A percentile compares a stretch with the other conserved stretches of the same genome.
phyloP scores from a whole-genome alignment of 2,329 filamentous ascomycete species.

The Xylariaceae sp. region DNA sequence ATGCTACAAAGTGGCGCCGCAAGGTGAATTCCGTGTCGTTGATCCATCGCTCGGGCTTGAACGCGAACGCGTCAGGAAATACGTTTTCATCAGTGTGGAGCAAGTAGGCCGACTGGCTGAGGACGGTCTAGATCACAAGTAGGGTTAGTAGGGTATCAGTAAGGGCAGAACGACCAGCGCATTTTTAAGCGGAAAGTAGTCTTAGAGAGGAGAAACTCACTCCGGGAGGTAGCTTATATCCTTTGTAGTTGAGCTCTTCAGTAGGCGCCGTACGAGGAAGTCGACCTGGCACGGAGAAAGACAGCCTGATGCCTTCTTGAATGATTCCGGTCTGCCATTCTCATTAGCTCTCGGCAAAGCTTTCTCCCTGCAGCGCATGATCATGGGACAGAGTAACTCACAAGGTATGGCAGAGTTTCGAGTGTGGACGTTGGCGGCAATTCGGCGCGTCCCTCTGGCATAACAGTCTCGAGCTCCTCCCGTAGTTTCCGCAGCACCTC shows the following conservation, averaged over 20 bases:
- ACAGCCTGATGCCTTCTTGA: slow-evolving; percentile 12
- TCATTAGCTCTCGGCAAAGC: background rate
- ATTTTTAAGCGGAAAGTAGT: background rate
- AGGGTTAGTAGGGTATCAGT: background rate
- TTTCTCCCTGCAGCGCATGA: too few species aligned
- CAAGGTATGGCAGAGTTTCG: background rate
- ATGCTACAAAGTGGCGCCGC: background rate
- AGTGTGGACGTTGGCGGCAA: slow-evolving; percentile 3
- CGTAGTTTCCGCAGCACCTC: slow-evolving; percentile 8
- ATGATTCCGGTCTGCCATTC: slow-evolving; percentile 5
- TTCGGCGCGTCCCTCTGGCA: background rate
- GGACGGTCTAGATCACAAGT: background rate
- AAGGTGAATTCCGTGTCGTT: background rate
- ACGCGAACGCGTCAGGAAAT: background rate
- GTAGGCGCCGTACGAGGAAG: slow-evolving; percentile 11
- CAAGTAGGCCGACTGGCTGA: slow-evolving; percentile 1
- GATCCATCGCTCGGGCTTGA: slow-evolving; percentile 1
- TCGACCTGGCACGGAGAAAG: slow-evolving; percentile 8
- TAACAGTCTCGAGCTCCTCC: slow-evolving; percentile 12
- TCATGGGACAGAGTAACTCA: too few species aligned
- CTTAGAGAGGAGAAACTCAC: background rate
- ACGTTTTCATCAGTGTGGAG: slow-evolving; percentile 1
- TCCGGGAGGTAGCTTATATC: slow-evolving; percentile 6
- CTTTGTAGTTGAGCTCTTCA: slow-evolving; percentile 12
- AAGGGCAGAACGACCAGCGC: background rate